Conservation (phyloP, 345 rosid species). For the Camelina neglecta region DNA sequence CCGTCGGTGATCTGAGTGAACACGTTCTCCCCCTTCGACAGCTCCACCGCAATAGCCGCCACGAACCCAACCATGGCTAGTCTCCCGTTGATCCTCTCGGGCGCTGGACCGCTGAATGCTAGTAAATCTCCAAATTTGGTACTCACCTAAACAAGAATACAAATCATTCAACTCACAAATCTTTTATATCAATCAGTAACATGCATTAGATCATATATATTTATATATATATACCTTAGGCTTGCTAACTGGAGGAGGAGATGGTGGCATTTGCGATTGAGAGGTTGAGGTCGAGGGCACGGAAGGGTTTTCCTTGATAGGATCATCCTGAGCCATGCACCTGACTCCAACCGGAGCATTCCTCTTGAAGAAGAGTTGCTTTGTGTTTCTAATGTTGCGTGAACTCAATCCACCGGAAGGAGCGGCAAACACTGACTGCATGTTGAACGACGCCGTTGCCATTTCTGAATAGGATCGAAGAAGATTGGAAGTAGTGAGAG, state of each 20-base stretch:
- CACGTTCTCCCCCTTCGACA: constrained; percentile 68
- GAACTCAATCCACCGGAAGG: constrained; percentile 41
- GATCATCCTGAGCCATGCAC: constrained; percentile 51
- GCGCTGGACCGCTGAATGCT: constrained; percentile 83
- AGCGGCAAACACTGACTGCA: constrained; percentile 50
- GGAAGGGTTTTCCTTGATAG: constrained; percentile 29
- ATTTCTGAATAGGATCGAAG: constrained; percentile 28
- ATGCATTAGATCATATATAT: no score
- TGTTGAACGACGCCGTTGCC: constrained; percentile 45
- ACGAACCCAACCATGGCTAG: constrained; percentile 85
- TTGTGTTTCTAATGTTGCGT: constrained; percentile 32
- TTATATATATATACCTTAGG: no score
- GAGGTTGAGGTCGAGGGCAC: constrained; percentile 24
- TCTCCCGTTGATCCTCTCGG: constrained; percentile 87
- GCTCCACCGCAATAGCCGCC: constrained; percentile 68
- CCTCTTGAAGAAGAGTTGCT: constrained; percentile 38
- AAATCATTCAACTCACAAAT: background rate
- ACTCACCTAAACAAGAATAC: constrained; percentile 46
- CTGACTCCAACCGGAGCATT: constrained; percentile 41
- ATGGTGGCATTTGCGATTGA: constrained; percentile 15
- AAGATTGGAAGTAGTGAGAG: constrained; percentile 6
- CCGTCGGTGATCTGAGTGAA: constrained; percentile 64
- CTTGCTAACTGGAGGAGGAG: constrained; percentile 39
- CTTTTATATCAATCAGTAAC: no score
- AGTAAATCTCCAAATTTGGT: constrained; percentile 62